Percentiles rank a stretch among this genome's conserved stretches.
These are phyloP conservation scores for Trichoderma erinaceum DNA, from an alignment of 495 filamentous ascomycete genomes.

Conservation along the genomic window DNA sequence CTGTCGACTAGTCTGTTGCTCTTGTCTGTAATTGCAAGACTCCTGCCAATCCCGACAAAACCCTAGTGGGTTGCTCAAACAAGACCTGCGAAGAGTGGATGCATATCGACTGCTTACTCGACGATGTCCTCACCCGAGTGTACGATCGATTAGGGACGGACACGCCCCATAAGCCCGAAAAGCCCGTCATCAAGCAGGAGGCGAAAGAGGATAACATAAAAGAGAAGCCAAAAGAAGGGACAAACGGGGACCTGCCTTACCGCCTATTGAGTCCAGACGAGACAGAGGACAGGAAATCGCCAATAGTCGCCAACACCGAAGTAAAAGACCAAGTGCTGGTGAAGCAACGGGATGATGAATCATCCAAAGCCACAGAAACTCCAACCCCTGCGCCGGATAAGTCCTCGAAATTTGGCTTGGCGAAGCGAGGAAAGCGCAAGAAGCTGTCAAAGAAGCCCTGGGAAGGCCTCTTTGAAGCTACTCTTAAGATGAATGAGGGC, in stretches of 20 bases:
- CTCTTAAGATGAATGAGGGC: slow-evolving; percentile 30
- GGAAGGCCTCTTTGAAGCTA: slow-evolving; percentile 38
- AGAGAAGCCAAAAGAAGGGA: slow-evolving; percentile 24
- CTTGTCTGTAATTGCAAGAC: slow-evolving; percentile 55
- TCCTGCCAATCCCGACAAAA: slow-evolving; percentile 57
- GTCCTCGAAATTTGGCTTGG: background rate
- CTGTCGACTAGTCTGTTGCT: slow-evolving; percentile 42
- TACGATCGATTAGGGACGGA: slow-evolving; percentile 42
- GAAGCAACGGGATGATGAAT: slow-evolving; percentile 3
- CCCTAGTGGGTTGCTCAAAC: slow-evolving; percentile 52
- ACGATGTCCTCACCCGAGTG: slow-evolving; percentile 41
- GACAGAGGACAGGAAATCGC: slow-evolving; percentile 2
- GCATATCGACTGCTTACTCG: slow-evolving; percentile 55
- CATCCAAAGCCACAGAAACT: background rate
- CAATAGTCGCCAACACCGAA: background rate
- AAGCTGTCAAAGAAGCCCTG: slow-evolving; percentile 31
- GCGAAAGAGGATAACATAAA: slow-evolving; percentile 30
- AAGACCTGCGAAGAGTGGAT: slow-evolving; percentile 56
- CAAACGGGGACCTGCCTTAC: background rate
- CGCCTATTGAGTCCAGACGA: background rate
- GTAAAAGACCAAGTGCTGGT: slow-evolving; percentile 8
- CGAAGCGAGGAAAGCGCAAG: background rate
- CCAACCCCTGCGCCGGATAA: background rate
- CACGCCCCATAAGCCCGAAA: slow-evolving; percentile 32
- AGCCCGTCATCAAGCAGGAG: slow-evolving; percentile 19